Percentiles rank a stretch among this genome's conserved stretches.
These are phyloP conservation scores for Pinus taeda DNA, from an alignment of 75 land plant species.

Conservation along the genomic window DNA sequence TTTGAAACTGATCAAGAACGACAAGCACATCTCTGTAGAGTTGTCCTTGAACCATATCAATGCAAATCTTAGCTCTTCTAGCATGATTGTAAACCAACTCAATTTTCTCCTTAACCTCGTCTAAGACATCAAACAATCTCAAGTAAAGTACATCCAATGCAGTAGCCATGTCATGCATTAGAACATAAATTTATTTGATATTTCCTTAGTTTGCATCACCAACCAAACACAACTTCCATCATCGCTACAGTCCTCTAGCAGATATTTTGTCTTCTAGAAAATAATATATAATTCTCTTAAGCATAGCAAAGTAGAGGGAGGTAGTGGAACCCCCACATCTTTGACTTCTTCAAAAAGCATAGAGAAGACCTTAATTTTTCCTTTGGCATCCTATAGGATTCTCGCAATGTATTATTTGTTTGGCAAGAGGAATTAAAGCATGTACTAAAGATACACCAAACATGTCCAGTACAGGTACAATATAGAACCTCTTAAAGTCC, in stretches of 20 bases:
- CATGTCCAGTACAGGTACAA: not conserved
- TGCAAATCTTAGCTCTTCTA: conserved; percentile 20
- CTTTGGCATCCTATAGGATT: conserved; percentile 30
- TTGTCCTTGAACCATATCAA: conserved; percentile 38
- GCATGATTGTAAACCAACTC: conserved; percentile 66
- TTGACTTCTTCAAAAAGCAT: conserved; percentile 61
- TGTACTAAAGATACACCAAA: not conserved
- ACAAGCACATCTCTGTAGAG: conserved; percentile 35
- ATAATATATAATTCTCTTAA: conserved; percentile 45
- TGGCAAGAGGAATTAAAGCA: not conserved
- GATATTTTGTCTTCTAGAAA: conserved; percentile 23
- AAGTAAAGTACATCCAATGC: conserved; percentile 55
- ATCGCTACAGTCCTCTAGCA: conserved; percentile 29
- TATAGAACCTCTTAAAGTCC: not conserved
- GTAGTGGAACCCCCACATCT: conserved; percentile 22
- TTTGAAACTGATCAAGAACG: conserved; percentile 24
- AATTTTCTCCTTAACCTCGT: conserved; percentile 64
- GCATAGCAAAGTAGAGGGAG: conserved; percentile 57
- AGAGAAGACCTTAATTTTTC: conserved; percentile 47
- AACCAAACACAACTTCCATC: conserved; percentile 41
- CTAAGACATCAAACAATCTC: conserved; percentile 37
- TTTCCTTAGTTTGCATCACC: conserved; percentile 25
- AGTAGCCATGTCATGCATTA: conserved; percentile 41
- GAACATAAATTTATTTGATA: conserved; percentile 36
- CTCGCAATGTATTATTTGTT: not conserved